phyloP scores from a whole-genome alignment of 805 yeast genomes.

The Clavispora vitiphila region DNA sequence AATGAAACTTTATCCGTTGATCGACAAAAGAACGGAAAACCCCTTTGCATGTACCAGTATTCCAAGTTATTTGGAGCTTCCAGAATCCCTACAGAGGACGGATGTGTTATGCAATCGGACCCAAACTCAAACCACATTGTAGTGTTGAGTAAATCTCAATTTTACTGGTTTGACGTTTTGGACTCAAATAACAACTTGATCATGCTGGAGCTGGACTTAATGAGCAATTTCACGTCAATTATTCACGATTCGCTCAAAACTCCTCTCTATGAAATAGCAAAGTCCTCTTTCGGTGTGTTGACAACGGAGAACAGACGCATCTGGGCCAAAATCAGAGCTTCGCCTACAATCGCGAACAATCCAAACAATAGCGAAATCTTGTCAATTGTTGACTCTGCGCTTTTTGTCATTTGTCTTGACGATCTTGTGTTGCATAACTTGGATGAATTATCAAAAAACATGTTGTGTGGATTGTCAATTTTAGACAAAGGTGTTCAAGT shows the following conservation, averaged over 20 bases:
- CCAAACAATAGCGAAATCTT: slow-evolving; percentile 64
- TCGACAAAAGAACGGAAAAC: slow-evolving; percentile 50
- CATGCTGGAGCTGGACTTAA: slow-evolving; percentile 69
- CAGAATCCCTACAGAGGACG: slow-evolving; percentile 72
- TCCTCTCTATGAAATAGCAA: slow-evolving; percentile 55
- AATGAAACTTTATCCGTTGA: slow-evolving; percentile 73
- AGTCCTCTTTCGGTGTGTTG: slow-evolving; percentile 79
- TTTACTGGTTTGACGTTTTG: slow-evolving; percentile 92
- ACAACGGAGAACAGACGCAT: slow-evolving; percentile 85
- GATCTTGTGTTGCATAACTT: slow-evolving; percentile 62
- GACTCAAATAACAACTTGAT: slow-evolving; percentile 68
- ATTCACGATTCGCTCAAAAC: slow-evolving; percentile 63
- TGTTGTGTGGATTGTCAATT: slow-evolving; percentile 80
- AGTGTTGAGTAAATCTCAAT: slow-evolving; percentile 78
- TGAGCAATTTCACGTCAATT: slow-evolving; percentile 68
- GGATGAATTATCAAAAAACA: slow-evolving; percentile 69
- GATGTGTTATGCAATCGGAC: slow-evolving; percentile 85
- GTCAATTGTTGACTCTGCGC: slow-evolving; percentile 71
- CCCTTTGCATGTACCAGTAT: slow-evolving; percentile 90
- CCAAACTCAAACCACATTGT: slow-evolving; percentile 71
- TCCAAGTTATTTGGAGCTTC: slow-evolving; percentile 82
- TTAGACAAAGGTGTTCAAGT: slow-evolving; percentile 83
- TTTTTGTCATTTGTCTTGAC: slow-evolving; percentile 80
- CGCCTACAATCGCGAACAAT: slow-evolving; percentile 36
- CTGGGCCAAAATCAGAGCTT: slow-evolving; percentile 75